Evolutionary conservation across 176 grass and related monocot genomes (phyloP).

Genomic region (Phoenix dactylifera): DNA sequence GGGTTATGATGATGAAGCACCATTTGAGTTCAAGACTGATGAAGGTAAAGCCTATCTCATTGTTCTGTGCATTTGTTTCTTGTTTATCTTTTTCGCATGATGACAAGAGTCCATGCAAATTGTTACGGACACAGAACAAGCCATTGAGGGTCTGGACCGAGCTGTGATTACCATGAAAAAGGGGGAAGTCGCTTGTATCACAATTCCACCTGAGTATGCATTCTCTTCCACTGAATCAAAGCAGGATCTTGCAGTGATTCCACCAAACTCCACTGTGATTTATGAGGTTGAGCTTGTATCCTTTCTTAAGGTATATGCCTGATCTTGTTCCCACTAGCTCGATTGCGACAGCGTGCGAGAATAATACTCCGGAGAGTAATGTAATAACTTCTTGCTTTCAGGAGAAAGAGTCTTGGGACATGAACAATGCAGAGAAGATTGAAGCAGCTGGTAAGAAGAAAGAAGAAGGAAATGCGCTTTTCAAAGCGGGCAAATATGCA

Average conservation of each 20-base stretch:
- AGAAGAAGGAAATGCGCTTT: slow-evolving; percentile 75
- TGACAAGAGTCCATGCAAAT: too few species aligned
- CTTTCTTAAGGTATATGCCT: slow-evolving; percentile 57
- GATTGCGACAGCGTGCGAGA: too few species aligned
- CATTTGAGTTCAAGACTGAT: slow-evolving; percentile 17
- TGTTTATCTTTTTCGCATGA: too few species aligned
- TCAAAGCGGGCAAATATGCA: slow-evolving; percentile 59
- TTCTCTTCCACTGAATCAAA: slow-evolving; percentile 48
- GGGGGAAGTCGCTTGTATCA: slow-evolving; percentile 59
- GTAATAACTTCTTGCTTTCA: neutral
- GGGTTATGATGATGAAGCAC: slow-evolving; percentile 10
- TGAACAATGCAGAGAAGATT: slow-evolving; percentile 68
- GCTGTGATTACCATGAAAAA: slow-evolving; percentile 73
- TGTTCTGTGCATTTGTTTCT: too few species aligned
- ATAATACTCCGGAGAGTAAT: too few species aligned
- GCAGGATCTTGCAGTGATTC: slow-evolving; percentile 49
- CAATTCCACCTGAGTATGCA: slow-evolving; percentile 53
- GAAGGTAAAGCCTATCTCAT: neutral
- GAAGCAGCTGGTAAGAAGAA: slow-evolving; percentile 73
- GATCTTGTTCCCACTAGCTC: too few species aligned
- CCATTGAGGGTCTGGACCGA: slow-evolving; percentile 67
- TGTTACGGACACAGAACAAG: slow-evolving; percentile 33
- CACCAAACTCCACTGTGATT: slow-evolving; percentile 42
- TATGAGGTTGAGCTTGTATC: slow-evolving; percentile 71
- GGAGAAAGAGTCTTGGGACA: slow-evolving; percentile 80